phyloP scores from a whole-genome alignment of 2,329 filamentous ascomycete species.

The Epichloe brachyelytri region DNA sequence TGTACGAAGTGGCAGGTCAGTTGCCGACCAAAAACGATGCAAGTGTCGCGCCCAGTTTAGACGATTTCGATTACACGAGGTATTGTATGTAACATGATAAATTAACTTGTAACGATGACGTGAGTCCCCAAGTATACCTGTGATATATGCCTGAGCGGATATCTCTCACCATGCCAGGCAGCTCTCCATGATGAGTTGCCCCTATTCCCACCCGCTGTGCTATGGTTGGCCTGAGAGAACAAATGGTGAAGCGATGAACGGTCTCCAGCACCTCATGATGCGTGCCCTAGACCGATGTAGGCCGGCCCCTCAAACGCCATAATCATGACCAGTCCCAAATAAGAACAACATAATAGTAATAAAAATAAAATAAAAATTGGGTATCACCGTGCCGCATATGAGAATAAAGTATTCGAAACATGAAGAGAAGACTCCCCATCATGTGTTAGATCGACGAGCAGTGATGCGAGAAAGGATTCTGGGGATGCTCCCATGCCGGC shows the following conservation, averaged over 20 bases:
- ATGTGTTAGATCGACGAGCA: slow-evolving; percentile 3
- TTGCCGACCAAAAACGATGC: too few relatives aligned
- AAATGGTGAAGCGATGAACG: background rate
- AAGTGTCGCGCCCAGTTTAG: too few relatives aligned
- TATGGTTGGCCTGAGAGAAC: background rate
- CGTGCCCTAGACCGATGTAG: background rate
- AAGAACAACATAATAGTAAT: background rate
- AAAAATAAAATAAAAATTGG: background rate
- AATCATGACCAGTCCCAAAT: background rate
- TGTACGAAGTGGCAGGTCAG: too few relatives aligned
- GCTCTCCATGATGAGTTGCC: background rate
- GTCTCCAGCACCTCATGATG: too few relatives aligned
- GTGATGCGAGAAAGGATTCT: slow-evolving; percentile 6
- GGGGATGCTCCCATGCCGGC: slow-evolving; percentile 5
- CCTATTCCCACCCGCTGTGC: background rate
- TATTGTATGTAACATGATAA: background rate
- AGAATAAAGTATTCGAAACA: background rate
- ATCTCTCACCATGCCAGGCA: background rate
- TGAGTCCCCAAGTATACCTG: background rate
- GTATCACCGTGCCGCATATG: background rate
- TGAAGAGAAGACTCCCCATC: background rate
- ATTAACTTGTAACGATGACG: background rate
- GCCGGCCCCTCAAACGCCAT: background rate
- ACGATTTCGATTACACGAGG: too few relatives aligned
- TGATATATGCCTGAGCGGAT: background rate